A percentile compares a stretch with the other conserved stretches of the same genome.
phyloP scores from a whole-genome alignment of 352 stramenopile genomes.

The Blastocystis sp. region DNA sequence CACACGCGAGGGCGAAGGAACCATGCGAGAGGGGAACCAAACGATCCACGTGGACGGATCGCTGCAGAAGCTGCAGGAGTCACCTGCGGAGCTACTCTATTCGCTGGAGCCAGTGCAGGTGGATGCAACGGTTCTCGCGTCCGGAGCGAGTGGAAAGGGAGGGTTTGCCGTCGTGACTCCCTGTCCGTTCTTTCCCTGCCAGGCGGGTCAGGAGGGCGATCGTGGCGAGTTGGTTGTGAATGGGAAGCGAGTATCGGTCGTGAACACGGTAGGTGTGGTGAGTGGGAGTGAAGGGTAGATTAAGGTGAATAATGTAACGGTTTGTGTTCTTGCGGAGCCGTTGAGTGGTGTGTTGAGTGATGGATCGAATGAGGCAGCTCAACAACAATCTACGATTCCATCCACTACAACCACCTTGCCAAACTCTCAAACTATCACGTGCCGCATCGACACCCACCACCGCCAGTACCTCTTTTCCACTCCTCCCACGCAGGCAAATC shows the following conservation, averaged over 20 bases:
- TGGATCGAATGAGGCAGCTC: no score
- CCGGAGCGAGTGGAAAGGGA: not conserved
- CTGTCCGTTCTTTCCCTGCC: conserved; percentile 50
- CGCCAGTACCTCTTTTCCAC: not conserved
- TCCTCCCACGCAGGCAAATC: conserved; percentile 61
- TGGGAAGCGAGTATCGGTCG: not conserved
- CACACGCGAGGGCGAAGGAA: not conserved
- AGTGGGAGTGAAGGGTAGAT: not conserved
- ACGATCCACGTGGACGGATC: not conserved
- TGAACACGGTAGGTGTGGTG: not conserved
- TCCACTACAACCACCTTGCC: not conserved
- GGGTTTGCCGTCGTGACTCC: not conserved
- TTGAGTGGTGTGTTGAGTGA: not conserved
- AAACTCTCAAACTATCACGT: not conserved
- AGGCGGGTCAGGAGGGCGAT: conserved; percentile 48
- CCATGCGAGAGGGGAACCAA: no score
- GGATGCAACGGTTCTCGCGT: not conserved
- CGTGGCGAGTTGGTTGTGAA: not conserved
- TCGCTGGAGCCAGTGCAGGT: not conserved
- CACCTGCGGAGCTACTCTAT: not conserved
- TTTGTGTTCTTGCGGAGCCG: not conserved
- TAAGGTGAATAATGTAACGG: not conserved
- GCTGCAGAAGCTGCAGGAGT: not conserved
- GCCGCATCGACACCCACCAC: not conserved
- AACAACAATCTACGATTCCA: no score